Evolutionary conservation across 768 basidiomycete genomes (phyloP).

Genomic region (Boletales sp.): DNA sequence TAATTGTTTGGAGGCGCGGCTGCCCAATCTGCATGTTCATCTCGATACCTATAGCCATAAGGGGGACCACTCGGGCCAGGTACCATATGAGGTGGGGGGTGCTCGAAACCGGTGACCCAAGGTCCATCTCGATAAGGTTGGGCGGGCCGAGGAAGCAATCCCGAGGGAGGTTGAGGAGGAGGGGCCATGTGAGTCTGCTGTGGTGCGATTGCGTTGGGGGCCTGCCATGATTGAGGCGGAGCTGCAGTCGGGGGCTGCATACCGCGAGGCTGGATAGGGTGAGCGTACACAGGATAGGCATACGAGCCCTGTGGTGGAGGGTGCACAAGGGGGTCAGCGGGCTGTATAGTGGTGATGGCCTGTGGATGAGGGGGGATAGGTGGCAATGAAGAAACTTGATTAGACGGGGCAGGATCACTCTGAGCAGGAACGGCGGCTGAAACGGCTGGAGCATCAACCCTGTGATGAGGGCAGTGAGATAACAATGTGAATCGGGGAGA

Average conservation of each 20-base stretch:
- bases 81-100: conserved; percentile 47
- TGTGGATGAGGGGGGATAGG: conserved; percentile 27
- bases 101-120: conserved; percentile 57
- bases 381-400: conserved; percentile 20
- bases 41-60: conserved; percentile 61
- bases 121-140: conserved; percentile 46
- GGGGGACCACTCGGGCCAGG: conserved; percentile 40
- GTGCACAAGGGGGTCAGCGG: conserved; percentile 27
- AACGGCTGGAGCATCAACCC: conserved; percentile 23
- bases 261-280: conserved; percentile 37
- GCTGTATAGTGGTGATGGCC: conserved; percentile 25
- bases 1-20: conserved; percentile 43
- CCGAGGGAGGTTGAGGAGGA: conserved; percentile 41
- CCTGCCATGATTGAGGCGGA: conserved; percentile 65
- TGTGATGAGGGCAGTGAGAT: conserved; percentile 3
- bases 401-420: conserved; percentile 23
- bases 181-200: conserved; percentile 63
- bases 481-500: neutral
- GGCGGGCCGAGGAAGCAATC: conserved; percentile 43
- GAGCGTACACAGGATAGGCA: conserved; percentile 36
- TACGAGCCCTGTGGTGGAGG: conserved; percentile 28
- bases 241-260: conserved; percentile 46
- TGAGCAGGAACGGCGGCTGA: conserved; percentile 16
- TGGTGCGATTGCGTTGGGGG: conserved; percentile 56
- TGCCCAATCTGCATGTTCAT: conserved; percentile 52